Evolutionary conservation across 352 stramenopile genomes (phyloP).

Genomic region (Globisporangium nodosum): DNA sequence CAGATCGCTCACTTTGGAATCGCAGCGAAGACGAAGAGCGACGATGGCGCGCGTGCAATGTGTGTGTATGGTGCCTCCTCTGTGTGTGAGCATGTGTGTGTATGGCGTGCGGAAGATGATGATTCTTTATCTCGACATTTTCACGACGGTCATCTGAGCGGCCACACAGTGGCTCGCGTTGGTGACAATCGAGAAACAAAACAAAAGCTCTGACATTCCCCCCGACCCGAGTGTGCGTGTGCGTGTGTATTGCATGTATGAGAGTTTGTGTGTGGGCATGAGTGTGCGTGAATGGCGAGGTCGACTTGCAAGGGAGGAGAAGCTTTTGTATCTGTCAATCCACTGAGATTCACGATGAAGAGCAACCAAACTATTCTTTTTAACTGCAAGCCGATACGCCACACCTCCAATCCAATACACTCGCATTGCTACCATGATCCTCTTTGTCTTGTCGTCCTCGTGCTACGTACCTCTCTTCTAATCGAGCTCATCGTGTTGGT

Average conservation of each 20-base stretch:
- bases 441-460: not conserved
- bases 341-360: conserved; percentile 76
- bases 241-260: conserved; percentile 9
- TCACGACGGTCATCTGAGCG: conserved; percentile 90
- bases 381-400: conserved; percentile 45
- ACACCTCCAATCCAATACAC: not conserved
- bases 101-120: conserved; percentile 63
- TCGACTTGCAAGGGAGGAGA: conserved; percentile 55
- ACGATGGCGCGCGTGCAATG: not conserved
- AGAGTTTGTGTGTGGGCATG: not conserved
- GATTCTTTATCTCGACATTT: conserved; percentile 85
- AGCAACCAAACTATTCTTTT: conserved; percentile 77
- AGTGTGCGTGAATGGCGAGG: conserved; percentile 6
- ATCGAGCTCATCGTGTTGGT: not conserved
- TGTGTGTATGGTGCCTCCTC: conserved; percentile 1
- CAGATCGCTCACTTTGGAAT: not conserved
- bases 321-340: conserved; percentile 68
- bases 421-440: not conserved
- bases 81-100: conserved; percentile 9
- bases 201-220: conserved; percentile 74
- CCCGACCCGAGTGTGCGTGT: conserved; percentile 13
- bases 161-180: conserved; percentile 32
- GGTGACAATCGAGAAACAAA: conserved; percentile 86
- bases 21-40: not conserved
- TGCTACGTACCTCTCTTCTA: not conserved